phyloP scores from a whole-genome alignment of 202 grass and related monocot genomes.

The Elaeis oleifera region DNA sequence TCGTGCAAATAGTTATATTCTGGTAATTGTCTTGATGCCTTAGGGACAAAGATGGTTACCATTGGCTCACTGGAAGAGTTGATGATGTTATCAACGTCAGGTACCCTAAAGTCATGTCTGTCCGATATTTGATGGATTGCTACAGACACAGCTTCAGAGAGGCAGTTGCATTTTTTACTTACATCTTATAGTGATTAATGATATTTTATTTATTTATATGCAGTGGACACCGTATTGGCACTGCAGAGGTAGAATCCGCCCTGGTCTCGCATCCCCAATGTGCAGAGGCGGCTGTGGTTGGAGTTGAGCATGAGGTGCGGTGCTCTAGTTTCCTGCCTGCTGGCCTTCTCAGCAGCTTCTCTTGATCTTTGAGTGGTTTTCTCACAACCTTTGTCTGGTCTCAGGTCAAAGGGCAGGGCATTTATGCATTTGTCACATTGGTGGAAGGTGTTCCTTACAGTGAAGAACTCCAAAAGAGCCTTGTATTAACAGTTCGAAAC shows the following conservation, averaged over 20 bases:
- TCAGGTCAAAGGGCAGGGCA: conserved; percentile 94
- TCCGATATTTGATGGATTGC: background rate
- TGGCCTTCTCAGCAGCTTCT: background rate
- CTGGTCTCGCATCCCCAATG: conserved; percentile 92
- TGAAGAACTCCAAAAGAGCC: conserved; percentile 83
- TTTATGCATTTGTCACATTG: conserved; percentile 93
- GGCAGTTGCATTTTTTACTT: no score
- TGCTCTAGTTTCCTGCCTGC: background rate
- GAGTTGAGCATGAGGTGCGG: conserved; percentile 86
- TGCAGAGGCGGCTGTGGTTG: conserved; percentile 87
- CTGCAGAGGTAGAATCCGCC: conserved; percentile 92
- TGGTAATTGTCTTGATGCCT: conserved; percentile 28
- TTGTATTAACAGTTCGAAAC: conserved; percentile 58
- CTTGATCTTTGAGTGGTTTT: background rate
- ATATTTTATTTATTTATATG: conserved; percentile 11
- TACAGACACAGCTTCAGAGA: no score
- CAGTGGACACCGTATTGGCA: conserved; percentile 91
- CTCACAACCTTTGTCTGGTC: conserved; percentile 14
- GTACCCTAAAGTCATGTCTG: conserved; percentile 26
- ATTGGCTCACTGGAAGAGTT: conserved; percentile 95
- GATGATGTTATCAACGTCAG: conserved; percentile 98
- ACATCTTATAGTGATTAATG: background rate
- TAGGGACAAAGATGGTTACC: conserved; percentile 91
- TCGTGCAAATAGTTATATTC: background rate
- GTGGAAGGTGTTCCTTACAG: conserved; percentile 78